Percentiles rank a stretch among this genome's conserved stretches.
Conservation (phyloP, 2,329 filamentous ascomycete species). For the Neophaeococcomyces mojaviensis region DNA sequence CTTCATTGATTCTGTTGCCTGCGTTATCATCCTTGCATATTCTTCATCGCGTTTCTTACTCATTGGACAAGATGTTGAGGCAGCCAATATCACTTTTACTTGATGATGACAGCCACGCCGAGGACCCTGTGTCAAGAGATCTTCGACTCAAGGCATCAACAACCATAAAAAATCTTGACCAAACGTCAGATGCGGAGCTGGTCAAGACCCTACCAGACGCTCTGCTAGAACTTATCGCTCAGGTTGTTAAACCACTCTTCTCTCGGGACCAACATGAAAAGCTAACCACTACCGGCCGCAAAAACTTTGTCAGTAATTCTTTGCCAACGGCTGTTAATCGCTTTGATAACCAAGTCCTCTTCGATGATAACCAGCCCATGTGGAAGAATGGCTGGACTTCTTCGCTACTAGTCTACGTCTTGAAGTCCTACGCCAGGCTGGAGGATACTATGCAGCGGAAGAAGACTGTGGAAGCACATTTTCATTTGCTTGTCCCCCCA, state of each 20-base stretch:
- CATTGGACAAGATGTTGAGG: neutral
- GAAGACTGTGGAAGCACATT: constrained; percentile 33
- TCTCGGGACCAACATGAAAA: constrained; percentile 34
- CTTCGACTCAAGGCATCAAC: neutral
- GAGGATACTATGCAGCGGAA: neutral
- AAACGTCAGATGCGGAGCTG: neutral
- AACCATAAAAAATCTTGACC: neutral
- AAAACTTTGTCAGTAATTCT: constrained; percentile 34
- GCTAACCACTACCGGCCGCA: constrained; percentile 37
- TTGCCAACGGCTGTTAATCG: constrained; percentile 31
- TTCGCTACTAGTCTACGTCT: constrained; percentile 10
- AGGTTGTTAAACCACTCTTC: constrained; percentile 35
- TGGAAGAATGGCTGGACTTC: constrained; percentile 20
- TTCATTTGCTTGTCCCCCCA: constrained; percentile 37
- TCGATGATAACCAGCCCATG: constrained; percentile 11
- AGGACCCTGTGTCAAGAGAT: neutral
- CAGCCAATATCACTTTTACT: neutral
- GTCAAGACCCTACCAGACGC: constrained; percentile 10
- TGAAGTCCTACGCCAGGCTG: constrained; percentile 10
- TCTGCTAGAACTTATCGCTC: constrained; percentile 19
- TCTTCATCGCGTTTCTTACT: no score
- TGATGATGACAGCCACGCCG: neutral
- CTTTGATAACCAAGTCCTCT: constrained; percentile 17
- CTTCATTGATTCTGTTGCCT: no score
- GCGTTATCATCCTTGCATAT: no score